phyloP scores from a whole-genome alignment of 352 stramenopile genomes.

The Phytophthora pluvialis region DNA sequence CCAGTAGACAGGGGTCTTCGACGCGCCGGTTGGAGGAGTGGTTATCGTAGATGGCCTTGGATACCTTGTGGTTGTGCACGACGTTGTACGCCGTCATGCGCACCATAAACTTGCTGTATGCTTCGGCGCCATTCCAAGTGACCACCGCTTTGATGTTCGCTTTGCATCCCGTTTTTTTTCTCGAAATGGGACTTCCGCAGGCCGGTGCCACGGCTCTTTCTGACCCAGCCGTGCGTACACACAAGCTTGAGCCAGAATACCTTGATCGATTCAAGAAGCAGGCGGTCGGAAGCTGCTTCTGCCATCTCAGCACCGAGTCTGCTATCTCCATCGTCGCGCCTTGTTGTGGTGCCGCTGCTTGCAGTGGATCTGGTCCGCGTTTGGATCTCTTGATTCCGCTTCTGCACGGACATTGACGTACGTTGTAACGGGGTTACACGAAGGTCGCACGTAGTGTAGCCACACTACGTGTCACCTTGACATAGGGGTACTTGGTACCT shows the following conservation, averaged over 20 bases:
- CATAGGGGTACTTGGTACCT: no score
- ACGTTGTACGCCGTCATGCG: constrained; percentile 1
- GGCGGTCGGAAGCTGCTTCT: neutral
- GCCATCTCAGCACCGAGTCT: no score
- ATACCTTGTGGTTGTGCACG: constrained; percentile 6
- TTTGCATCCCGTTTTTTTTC: constrained; percentile 6
- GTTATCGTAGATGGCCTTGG: constrained; percentile 5
- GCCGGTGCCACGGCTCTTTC: constrained; percentile 1
- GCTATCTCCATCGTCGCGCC: no score
- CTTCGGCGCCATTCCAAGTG: neutral
- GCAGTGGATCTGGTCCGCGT: neutral
- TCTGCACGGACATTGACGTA: neutral
- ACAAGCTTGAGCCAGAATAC: constrained; percentile 9
- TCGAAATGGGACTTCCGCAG: neutral
- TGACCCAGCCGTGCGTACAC: neutral
- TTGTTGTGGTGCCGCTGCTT: neutral
- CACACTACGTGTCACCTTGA: no score
- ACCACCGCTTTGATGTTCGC: constrained; percentile 14
- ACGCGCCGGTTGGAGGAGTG: no score
- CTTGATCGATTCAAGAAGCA: constrained; percentile 4
- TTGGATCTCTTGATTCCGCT: constrained; percentile 3
- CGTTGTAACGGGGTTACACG: no score
- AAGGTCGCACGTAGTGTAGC: no score
- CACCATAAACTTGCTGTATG: constrained; percentile 2
- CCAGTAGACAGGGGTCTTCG: no score